These are phyloP conservation scores for Incumbomyces lentus DNA, from an alignment of 2,329 filamentous ascomycete genomes.

Conservation along the genomic window DNA sequence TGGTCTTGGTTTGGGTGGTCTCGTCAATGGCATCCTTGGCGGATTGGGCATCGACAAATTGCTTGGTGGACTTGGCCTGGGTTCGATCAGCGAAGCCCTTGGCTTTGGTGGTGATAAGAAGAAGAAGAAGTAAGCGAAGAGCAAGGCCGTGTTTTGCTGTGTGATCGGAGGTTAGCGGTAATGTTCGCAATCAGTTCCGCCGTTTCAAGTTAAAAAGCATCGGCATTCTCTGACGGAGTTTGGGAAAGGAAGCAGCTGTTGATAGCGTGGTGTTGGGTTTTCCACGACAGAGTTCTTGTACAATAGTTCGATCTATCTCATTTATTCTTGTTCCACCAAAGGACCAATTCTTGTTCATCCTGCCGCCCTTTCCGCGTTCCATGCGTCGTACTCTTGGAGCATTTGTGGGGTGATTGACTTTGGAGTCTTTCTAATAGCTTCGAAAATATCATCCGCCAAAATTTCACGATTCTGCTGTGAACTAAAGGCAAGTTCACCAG, in stretches of 20 bases:
- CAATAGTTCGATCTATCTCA: neutral
- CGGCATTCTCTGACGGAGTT: too few relatives aligned
- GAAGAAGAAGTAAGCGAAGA: conserved; percentile 31
- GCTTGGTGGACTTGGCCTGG: conserved; percentile 60
- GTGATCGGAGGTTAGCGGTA: neutral
- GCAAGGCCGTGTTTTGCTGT: conserved; percentile 12
- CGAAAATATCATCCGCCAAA: conserved; percentile 35
- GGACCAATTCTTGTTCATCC: neutral
- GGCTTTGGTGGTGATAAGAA: conserved; percentile 46
- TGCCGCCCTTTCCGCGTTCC: conserved; percentile 12
- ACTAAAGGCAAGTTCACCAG: conserved; percentile 39
- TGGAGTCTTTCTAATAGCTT: conserved; percentile 30
- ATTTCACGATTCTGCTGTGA: conserved; percentile 22
- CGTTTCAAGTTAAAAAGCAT: too few relatives aligned
- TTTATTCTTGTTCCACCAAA: neutral
- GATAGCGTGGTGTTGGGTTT: too few relatives aligned
- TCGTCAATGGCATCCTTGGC: conserved; percentile 69
- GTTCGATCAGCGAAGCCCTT: conserved; percentile 38
- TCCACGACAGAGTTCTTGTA: neutral
- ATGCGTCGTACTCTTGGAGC: conserved; percentile 16
- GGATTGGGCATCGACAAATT: conserved; percentile 67
- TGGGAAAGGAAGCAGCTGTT: too few relatives aligned
- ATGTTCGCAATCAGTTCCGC: neutral
- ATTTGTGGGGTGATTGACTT: conserved; percentile 18
- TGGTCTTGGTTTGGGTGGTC: conserved; percentile 68